Evolutionary conservation across 2,329 filamentous ascomycete genomes (phyloP), one percentile per base, ranked within the genome.

Genomic region (Cladosporium sphaerospermum): DNA sequence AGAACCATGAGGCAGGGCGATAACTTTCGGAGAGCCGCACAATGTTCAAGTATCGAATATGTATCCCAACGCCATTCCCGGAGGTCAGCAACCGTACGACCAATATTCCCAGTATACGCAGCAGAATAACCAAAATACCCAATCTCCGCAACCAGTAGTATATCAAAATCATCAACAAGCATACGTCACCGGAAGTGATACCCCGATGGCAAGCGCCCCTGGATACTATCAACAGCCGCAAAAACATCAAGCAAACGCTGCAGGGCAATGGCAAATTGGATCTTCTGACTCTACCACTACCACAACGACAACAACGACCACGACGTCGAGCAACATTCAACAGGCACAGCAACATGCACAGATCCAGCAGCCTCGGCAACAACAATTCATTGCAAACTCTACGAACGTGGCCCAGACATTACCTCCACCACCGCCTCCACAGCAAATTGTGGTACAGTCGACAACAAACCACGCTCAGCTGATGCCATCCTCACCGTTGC

Each of bases 241-340:
- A 19, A 23, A 14, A 16, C 11, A 9, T 28, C 39, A 47, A 9
- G 36, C 13, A 11, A 34, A 19, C 13, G 23, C 52, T 9, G 41
- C 10, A 44, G 2, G 28, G 18, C 37, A 23, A 16, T 40, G 34
- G 50, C 34, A 41, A 34, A 41, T 32, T 32, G 11, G 16, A 7
- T 2, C 23, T 28, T 4, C 5, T 28, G 23, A 28, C 23, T 28
- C 23, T 6, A 45, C 33, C 23, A 50, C 19, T 23, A 43, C 45
- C 11, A 39, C 52, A 11, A 54, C 45, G 2, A 50, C 52, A 10
- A 54, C 53, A 7, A 52, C 53, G 6, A 55, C 47, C 3, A 52
- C 36, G 16, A 52, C 32, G 9, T 53, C 44, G n/a, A 18, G 9
- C 13, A 42, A 41, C 10, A 28, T 36, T 11, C 40, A 13, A 9